Evolutionary conservation across 2,329 filamentous ascomycete species (phyloP), one percentile per base, ranked within the genome.

Genomic region (Drechslerella stenobrocha): DNA sequence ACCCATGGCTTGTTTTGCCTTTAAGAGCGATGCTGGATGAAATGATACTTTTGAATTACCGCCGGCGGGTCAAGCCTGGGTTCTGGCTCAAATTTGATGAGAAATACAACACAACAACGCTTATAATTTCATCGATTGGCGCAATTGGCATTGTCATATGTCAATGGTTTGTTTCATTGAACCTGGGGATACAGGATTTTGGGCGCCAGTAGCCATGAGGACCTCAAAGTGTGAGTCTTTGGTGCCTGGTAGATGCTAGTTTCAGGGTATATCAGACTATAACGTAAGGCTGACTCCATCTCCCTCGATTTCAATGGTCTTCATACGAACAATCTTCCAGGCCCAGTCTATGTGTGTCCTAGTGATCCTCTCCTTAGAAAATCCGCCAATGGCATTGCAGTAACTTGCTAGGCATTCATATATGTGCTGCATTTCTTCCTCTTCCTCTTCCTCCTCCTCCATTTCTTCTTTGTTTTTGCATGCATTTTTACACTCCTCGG

Each of bases 351-450:
- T 56, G 15, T 67, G 50, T 5, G 11, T 23, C 1, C 26, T 51
- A n/a, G 40, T 50, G 4, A 60, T 6, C 28, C 15, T 3, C 9
- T 11, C 26, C 4, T 18, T 7, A 20, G 15, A 20, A 2, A 13
- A 45, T 13, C 7, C 13, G 18, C 40, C 3, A 1, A 37, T 4
- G 2, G 7, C 3, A 22, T 60, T 67, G 22, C 55, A 67, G 35
- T 67, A 67, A 11, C 24, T 24, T 22, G 61, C 61, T 40, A 66
- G n/a, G 40, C 28, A 40, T n/a, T 18, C 42, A 32, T 58, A 66
- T 20, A 66, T 35, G 2, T 57, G 47, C 23, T 60, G 45, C n/a
- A 32, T 44, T 11, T 58, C 60, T 7, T 9, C 26, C 5, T 57
- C 52, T 15, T 60, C 51, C 20, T 30, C 46, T 11, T 58, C 60